These are phyloP conservation scores for Stipa capillata DNA, from an alignment of 176 grass and related monocot species.

Conservation along the genomic window DNA sequence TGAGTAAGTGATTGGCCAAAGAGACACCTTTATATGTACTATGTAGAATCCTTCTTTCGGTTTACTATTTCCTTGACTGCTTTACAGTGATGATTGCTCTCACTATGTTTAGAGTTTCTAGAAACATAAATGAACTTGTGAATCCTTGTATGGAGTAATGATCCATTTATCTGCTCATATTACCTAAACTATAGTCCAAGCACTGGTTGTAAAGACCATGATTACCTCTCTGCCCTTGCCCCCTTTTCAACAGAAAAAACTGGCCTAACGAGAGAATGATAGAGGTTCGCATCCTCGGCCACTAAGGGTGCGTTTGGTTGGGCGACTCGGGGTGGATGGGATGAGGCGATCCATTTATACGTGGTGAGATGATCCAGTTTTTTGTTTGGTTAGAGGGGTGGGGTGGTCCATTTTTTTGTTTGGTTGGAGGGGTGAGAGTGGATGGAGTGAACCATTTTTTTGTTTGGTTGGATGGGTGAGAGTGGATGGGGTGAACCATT, in stretches of 20 bases:
- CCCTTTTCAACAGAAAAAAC: too few species aligned
- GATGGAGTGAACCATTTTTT: too few species aligned
- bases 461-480: too few species aligned
- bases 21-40: not conserved
- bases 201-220: not conserved
- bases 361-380: too few species aligned
- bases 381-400: too few species aligned
- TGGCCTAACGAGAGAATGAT: not conserved
- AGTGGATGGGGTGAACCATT: too few species aligned
- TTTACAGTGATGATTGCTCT: not conserved
- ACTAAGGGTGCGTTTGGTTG: too few species aligned
- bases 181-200: not conserved
- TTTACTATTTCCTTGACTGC: not conserved
- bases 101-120: not conserved
- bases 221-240: too few species aligned
- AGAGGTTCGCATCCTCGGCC: not conserved
- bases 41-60: not conserved
- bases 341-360: too few species aligned
- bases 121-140: not conserved
- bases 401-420: too few species aligned
- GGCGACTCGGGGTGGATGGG: too few species aligned
- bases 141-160: not conserved
- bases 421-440: too few species aligned
- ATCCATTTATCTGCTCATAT: not conserved
- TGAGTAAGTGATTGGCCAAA: not conserved